Conservation (phyloP, 331 rosid genomes). For the Quercus tomentella region DNA sequence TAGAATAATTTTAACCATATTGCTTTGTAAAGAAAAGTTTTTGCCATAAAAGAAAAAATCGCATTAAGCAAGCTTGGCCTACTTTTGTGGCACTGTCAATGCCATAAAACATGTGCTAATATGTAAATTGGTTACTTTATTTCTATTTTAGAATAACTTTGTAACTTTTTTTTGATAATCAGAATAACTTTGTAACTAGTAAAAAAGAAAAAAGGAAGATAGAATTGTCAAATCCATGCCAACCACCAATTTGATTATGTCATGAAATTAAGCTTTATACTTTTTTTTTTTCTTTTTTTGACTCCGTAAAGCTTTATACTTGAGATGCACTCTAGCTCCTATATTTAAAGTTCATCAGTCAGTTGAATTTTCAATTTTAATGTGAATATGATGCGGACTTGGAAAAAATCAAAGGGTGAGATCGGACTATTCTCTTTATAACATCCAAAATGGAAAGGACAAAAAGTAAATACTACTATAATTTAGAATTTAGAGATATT, state of each 20-base stretch:
- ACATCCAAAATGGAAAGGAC: too few relatives aligned
- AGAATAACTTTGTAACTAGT: neutral
- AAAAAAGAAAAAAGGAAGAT: neutral
- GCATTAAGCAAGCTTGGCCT: neutral
- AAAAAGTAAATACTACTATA: too few relatives aligned
- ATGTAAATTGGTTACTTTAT: neutral
- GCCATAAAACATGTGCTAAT: neutral
- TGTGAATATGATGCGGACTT: too few relatives aligned
- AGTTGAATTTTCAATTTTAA: too few relatives aligned
- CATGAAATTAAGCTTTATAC: neutral
- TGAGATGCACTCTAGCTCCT: neutral
- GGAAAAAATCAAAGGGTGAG: too few relatives aligned
- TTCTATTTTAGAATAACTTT: neutral
- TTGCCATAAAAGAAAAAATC: neutral
- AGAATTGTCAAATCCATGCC: conserved; percentile 10
- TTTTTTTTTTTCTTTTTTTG: too few relatives aligned
- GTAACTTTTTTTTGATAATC: neutral
- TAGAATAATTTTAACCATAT: neutral
- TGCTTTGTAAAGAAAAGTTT: neutral
- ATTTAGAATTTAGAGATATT: too few relatives aligned
- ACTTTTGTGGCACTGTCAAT: neutral
- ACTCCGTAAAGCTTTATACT: neutral
- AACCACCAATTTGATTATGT: conserved; percentile 4
- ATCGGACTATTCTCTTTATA: too few relatives aligned
- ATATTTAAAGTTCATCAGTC: neutral